Conservation (phyloP, 352 stramenopile genomes). For the Pelagophyceae sp. region DNA sequence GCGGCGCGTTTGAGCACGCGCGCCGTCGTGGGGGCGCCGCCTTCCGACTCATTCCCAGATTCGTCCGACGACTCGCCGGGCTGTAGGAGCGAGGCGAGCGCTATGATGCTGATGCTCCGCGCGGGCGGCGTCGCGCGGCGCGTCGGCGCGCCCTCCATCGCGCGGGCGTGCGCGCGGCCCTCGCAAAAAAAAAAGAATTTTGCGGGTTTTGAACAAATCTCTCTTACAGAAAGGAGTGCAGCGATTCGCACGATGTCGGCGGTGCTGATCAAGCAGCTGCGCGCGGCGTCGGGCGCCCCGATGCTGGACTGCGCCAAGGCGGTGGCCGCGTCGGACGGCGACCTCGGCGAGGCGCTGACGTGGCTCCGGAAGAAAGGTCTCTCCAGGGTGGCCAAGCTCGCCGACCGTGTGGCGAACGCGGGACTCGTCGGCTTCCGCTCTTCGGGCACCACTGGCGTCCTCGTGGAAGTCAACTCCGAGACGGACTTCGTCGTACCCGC, state of each 20-base stretch:
- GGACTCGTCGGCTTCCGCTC: slow-evolving; percentile 48
- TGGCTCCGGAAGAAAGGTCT: slow-evolving; percentile 77
- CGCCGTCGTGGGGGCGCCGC: not conserved
- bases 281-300: slow-evolving; percentile 64
- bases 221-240: no score
- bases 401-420: slow-evolving; percentile 58
- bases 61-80: not conserved
- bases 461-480: slow-evolving; percentile 77
- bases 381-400: slow-evolving; percentile 62
- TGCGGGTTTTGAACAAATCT: no score
- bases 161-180: no score
- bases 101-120: no score
- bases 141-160: no score
- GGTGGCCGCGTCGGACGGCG: slow-evolving; percentile 55
- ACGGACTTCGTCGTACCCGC: slow-evolving; percentile 81
- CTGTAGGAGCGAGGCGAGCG: not conserved
- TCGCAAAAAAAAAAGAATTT: no score
- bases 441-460: slow-evolving; percentile 47
- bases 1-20: not conserved
- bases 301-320: slow-evolving; percentile 77
- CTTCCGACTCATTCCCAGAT: not conserved
- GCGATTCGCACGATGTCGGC: slow-evolving; percentile 57
- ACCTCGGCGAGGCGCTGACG: slow-evolving; percentile 68
- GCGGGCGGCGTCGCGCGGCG: no score
- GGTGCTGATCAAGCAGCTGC: slow-evolving; percentile 72